Evolutionary conservation across 1,139 yeast genomes (phyloP).

Genomic region (Yamadazyma kanchanaburiensis): DNA sequence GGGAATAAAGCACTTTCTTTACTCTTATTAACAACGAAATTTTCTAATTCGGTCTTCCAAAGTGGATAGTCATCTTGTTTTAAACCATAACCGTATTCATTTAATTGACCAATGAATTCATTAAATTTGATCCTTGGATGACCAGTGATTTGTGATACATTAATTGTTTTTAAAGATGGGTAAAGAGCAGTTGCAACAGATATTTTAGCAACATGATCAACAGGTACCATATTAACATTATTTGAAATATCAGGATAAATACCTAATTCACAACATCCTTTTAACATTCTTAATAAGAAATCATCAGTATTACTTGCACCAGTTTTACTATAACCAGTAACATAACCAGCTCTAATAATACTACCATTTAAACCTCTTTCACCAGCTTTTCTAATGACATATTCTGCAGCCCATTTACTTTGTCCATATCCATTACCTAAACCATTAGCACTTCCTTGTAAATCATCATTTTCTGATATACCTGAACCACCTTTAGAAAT

Average conservation of each 20-base stretch:
- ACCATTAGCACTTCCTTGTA: conserved; percentile 76
- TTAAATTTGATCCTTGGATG: conserved; percentile 87
- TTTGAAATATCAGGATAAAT: conserved; percentile 80
- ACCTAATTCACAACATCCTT: conserved; percentile 90
- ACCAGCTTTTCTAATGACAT: conserved; percentile 84
- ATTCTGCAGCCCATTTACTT: conserved; percentile 96
- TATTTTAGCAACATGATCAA: conserved; percentile 94
- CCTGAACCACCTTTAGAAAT: conserved; percentile 67
- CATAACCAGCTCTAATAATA: conserved; percentile 93
- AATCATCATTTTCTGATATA: conserved; percentile 75
- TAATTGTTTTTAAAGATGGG: conserved; percentile 58
- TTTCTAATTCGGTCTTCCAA: conserved; percentile 79
- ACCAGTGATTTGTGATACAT: conserved; percentile 94
- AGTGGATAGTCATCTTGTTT: conserved; percentile 61
- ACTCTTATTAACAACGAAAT: conserved; percentile 65
- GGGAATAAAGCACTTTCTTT: conserved; percentile 90
- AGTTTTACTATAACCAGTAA: conserved; percentile 77
- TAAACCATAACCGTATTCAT: conserved; percentile 69
- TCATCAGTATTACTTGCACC: conserved; percentile 97
- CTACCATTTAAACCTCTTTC: conserved; percentile 81
- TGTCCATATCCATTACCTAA: conserved; percentile 95
- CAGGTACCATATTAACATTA: conserved; percentile 95
- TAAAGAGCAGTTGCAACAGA: conserved; percentile 79
- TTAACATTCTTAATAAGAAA: conserved; percentile 87
- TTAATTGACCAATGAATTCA: conserved; percentile 65